These are phyloP conservation scores for Aspergillus ustus DNA, from an alignment of 2,329 filamentous ascomycete genomes.

Conservation along the genomic window DNA sequence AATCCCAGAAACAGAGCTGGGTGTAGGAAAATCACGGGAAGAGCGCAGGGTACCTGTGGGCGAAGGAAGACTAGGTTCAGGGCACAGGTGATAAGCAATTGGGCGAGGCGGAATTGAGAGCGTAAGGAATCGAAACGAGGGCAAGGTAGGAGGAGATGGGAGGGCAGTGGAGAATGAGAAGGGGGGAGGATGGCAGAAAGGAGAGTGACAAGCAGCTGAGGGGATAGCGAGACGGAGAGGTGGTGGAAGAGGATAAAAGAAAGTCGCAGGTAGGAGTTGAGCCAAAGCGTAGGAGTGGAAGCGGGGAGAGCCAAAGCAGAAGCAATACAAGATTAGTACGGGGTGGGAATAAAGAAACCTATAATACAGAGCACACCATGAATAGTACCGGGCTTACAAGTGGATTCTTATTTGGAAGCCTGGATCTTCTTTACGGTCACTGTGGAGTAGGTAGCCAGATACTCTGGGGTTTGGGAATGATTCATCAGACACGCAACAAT, in stretches of 20 bases:
- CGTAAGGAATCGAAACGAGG: conserved; percentile 13
- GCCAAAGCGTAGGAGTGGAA: conserved; percentile 10
- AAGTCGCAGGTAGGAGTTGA: conserved; percentile 14
- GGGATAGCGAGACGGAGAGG: conserved; percentile 30
- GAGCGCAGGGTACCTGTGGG: conserved; percentile 22
- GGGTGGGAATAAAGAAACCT: not conserved
- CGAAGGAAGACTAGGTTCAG: conserved; percentile 18
- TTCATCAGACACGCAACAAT: conserved; percentile 15
- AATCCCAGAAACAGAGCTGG: conserved; percentile 13
- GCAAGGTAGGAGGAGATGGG: conserved; percentile 10
- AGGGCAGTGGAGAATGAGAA: conserved; percentile 10
- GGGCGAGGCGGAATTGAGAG: conserved; percentile 14
- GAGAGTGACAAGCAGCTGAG: conserved; percentile 18
- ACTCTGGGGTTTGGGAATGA: conserved; percentile 25
- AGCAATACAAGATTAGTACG: not conserved
- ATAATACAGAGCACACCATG: not conserved
- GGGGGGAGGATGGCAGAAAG: conserved; percentile 16
- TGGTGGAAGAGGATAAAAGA: conserved; percentile 21
- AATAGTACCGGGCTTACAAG: not conserved
- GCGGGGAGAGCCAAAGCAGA: conserved; percentile 4
- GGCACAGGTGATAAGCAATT: conserved; percentile 19
- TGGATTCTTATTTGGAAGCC: conserved; percentile 9
- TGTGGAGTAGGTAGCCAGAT: conserved; percentile 25
- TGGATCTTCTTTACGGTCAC: conserved; percentile 16
- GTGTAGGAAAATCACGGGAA: conserved; percentile 9